Evolutionary conservation across 2,329 filamentous ascomycete genomes (phyloP), one percentile per base, ranked within the genome.

Genomic region (Sclerotinia borealis): DNA sequence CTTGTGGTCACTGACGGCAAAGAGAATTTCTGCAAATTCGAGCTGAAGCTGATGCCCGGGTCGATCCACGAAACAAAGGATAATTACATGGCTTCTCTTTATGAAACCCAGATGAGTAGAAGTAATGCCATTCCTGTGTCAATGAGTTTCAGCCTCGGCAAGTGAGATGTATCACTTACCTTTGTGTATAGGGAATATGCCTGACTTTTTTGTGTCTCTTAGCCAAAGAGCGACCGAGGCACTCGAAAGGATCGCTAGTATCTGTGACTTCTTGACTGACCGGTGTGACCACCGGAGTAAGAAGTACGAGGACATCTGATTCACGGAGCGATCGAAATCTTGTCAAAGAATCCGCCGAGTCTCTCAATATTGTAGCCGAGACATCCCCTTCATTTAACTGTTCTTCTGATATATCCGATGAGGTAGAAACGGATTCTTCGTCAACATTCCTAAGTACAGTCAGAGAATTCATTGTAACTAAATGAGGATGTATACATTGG

Each of bases 171-270:
- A 27, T 29, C 49, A 51, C 62, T 55, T 27, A 71, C 59, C 80
- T 79, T 52, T 85, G 82, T 6, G 85, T 84, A 70, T 91, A 93
- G 7, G 90, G 88, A 49, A 91, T 84, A 72, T 92, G 90, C 25
- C 87, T 84, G 65, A 92, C 79, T 73, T 80, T 80, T 3, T 80
- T 76, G 70, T 89, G 86, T 68, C 82, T 79, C 55, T 76, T 78
- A 55, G 85, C 83, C 55, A 93, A 74, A 50, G 85, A 82, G 66
- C 82, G 81, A 25, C 89, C 90, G 22, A 93, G 78, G 17, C 83
- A 81, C 74, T 92, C 89, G 71, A 92, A 92, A 0, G 89, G 90
- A 72, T 93, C 90, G 69, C 76, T 79, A 50, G 75, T 75, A 65
- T 79, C 77, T 50, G 75, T 70, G 50, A 76, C 69, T 67, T 76